These are phyloP conservation scores for Chlorella sp. DNA, from an alignment of 139 green algal genomes.

Conservation along the genomic window DNA sequence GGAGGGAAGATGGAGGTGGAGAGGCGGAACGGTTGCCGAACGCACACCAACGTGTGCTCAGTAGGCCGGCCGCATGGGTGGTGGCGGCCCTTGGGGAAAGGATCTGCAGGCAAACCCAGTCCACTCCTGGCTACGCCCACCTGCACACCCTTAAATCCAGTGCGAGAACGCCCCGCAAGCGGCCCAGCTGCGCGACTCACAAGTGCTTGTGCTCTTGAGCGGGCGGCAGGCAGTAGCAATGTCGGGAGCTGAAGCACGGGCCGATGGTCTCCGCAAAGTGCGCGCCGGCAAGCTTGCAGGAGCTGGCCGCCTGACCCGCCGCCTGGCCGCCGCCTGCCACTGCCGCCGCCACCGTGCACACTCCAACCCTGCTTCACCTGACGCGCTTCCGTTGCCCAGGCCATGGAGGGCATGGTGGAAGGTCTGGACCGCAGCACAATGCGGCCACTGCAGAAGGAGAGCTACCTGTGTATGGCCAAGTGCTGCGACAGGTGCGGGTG, in stretches of 20 bases:
- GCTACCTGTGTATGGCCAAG: slow-evolving; percentile 41
- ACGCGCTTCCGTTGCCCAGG: slow-evolving; percentile 28
- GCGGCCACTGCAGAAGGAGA: slow-evolving; percentile 51
- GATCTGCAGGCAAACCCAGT: no score
- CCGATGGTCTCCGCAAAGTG: background rate
- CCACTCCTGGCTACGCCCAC: no score
- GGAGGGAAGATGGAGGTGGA: no score
- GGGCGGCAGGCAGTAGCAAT: no score
- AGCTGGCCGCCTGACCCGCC: background rate
- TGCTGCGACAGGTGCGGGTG: slow-evolving; percentile 45
- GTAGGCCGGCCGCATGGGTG: no score
- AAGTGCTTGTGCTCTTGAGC: no score
- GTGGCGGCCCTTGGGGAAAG: no score
- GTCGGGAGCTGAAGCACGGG: background rate
- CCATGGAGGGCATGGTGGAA: slow-evolving; percentile 46
- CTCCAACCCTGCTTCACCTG: no score
- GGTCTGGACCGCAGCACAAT: slow-evolving; percentile 41
- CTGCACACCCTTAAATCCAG: no score
- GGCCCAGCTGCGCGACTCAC: no score
- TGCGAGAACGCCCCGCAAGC: background rate
- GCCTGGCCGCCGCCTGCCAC: background rate
- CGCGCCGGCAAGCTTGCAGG: background rate
- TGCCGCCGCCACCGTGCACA: background rate
- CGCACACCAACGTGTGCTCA: no score
- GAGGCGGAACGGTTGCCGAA: no score